Evolutionary conservation across 2,329 filamentous ascomycete genomes (phyloP).

Genomic region (Alternaria sp.): DNA sequence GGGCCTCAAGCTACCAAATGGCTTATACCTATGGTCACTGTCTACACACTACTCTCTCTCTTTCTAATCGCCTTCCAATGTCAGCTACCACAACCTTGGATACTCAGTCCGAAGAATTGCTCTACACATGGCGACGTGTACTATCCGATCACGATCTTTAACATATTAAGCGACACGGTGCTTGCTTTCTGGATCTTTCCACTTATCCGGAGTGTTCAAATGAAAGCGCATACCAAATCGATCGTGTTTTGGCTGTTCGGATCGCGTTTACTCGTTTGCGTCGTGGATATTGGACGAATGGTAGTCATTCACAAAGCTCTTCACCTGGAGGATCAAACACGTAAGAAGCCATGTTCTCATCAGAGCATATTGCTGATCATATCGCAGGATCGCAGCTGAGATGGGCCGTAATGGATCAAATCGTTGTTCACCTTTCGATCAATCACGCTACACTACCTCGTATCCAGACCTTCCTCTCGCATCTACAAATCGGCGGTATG

Average conservation of each 20-base stretch:
- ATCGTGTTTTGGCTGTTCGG: conserved; percentile 14
- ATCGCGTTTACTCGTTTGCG: conserved; percentile 12
- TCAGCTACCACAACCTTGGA: conserved; percentile 20
- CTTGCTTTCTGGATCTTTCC: conserved; percentile 33
- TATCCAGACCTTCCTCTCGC: conserved; percentile 9
- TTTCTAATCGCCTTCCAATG: conserved; percentile 26
- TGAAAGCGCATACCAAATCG: conserved; percentile 4
- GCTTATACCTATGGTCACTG: conserved; percentile 12
- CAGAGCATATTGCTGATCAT: background rate
- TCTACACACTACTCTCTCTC: conserved; percentile 13
- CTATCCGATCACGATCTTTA: conserved; percentile 25
- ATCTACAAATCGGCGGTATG: conserved; percentile 10
- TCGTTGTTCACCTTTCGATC: conserved; percentile 18
- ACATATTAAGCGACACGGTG: conserved; percentile 31
- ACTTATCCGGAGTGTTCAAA: conserved; percentile 10
- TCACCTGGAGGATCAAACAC: conserved; percentile 7
- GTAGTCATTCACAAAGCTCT: conserved; percentile 8
- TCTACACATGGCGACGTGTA: conserved; percentile 17
- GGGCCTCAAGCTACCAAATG: background rate
- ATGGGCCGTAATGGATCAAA: conserved; percentile 13
- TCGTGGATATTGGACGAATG: conserved; percentile 7
- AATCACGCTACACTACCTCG: conserved; percentile 17
- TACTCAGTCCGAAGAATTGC: conserved; percentile 16
- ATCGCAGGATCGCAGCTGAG: conserved; percentile 6
- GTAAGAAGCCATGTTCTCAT: conserved; percentile 1